Conservation (phyloP, 2,329 filamentous ascomycete genomes). For the Paraconiothyrium brasiliense region DNA sequence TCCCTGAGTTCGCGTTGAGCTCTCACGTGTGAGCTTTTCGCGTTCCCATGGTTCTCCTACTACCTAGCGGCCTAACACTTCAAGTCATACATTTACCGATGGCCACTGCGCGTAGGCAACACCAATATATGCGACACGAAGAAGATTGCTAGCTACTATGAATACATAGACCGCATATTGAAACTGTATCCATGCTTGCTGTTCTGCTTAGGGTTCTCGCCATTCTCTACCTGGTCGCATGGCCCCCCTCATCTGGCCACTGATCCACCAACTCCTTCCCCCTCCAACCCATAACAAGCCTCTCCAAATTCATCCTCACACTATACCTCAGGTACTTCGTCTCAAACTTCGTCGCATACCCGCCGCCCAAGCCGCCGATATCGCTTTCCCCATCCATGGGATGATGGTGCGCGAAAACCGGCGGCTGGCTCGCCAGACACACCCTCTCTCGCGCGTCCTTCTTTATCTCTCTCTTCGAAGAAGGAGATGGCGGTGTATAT, state of each 20-base stretch:
- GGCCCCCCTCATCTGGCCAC: constrained; percentile 37
- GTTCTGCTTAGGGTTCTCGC: no score
- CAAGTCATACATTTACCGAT: no score
- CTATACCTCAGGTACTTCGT: constrained; percentile 44
- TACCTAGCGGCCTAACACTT: no score
- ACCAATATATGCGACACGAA: no score
- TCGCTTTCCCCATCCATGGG: constrained; percentile 41
- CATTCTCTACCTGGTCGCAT: constrained; percentile 5
- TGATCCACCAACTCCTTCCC: constrained; percentile 38
- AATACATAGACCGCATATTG: no score
- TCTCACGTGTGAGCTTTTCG: no score
- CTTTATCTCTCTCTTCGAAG: constrained; percentile 10
- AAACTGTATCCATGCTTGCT: no score
- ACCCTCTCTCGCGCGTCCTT: constrained; percentile 30
- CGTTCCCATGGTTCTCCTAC: no score
- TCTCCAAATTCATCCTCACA: constrained; percentile 44
- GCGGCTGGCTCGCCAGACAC: constrained; percentile 39
- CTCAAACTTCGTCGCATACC: constrained; percentile 42
- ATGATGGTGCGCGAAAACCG: constrained; percentile 44
- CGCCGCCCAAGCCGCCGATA: constrained; percentile 42
- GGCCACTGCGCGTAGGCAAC: no score
- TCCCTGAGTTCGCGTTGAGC: no score
- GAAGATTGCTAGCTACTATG: no score
- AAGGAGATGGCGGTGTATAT: constrained; percentile 1
- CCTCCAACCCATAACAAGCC: constrained; percentile 30